Evolutionary conservation across 192 early-diverging fungal genomes (phyloP), one percentile per base, ranked within the genome.

Genomic region (Cladochytrium replicatum): DNA sequence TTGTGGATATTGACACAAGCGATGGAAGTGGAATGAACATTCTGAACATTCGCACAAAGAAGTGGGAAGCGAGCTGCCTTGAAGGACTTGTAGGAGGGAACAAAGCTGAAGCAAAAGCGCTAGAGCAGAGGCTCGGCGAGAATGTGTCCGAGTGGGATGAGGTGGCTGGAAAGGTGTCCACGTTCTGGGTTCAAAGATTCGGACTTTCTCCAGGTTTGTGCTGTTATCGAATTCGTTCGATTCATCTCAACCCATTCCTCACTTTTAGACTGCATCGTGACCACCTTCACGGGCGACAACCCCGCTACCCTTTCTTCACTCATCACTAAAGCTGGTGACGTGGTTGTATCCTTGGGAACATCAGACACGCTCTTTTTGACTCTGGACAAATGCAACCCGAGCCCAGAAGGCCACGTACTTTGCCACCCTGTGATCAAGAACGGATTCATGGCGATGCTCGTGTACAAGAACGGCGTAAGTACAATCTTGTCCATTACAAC

Each of bases 391-490:
- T 8, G 64, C 52, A 42, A 59, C 42, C 39, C 74, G 64, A 52
- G 55, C 24, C 49, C 52, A 6, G 66, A 66, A 32, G 78, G 69
- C 1, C 75, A 82, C 39, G 71, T 83, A 0, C 37, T 82, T 37
- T 59, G 66, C 34, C 87, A 91, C 48, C 88, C 88, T 4, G 72
- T 76, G 0, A 69, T 70, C 11, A 48, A 60, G 1, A 29, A 57
- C 9, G 64, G 62, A 13, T 89, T 71, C 46, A 72, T 91, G 46
- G 83, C 78, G 11, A 82, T 91, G 77, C 60, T 89, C 13, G 84
- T 82, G 52, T 87, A 82, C 68, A 89, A 86, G 59, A 91, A 91
- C 50, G 89, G 89, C 7, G 84, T 83, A n/a, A n/a, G n/a, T n/a
- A n/a, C n/a, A n/a, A n/a, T n/a, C n/a, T n/a, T n/a, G n/a, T n/a